Base-by-base conservation (phyloP, 202 grass and related monocot species). In the Dendrocalamus latiflorus region DNA sequence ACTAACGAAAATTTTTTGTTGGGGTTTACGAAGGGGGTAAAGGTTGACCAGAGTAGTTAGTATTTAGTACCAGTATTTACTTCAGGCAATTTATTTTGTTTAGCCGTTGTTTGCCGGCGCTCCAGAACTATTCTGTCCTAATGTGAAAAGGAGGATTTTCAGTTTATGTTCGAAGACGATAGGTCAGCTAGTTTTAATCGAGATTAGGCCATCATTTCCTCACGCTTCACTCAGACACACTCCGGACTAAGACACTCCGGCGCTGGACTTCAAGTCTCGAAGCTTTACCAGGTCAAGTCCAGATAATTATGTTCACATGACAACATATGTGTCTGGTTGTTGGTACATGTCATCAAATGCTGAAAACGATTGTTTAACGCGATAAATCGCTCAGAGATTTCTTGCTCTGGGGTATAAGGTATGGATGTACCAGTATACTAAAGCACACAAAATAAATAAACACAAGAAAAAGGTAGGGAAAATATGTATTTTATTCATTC, bases 291-390 rank as follows among this genome's bases (percentile, higher is more conserved):
- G 72, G 65, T 89, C 83, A 86, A 77, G 72, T 22, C 72, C 54
- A 64, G 55, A 63, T 62, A 79, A 57, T 50, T 38, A 75, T n/a
- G 80, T 90, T 90, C 61, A 90, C 68, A 90, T 86, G 79, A 10
- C 62, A 28, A 54, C 41, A 25, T 42, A 28, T 28, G n/a, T 25
- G 33, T 80, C 63, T 53, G 4, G 61, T 30, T 7, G 58, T 61
- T 60, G 24, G 1, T 57, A 33, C 49, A 53, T 44, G 42, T 28
- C 24, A 72, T 67, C 24, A 60, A 30, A 59, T 8, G 72, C 67
- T 20, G 57, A 81, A 62, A 88, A 74, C 17, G 62, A 84, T 20
- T 8, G 26, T 28, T 28, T 28, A 28, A 28, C 1, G 26, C 1
- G 26, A 28, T 28, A 28, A 28, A 28, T 28, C 26, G 26, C 26